Base-by-base conservation (phyloP, 2,329 filamentous ascomycete species). In the Penicillium polonicum region DNA sequence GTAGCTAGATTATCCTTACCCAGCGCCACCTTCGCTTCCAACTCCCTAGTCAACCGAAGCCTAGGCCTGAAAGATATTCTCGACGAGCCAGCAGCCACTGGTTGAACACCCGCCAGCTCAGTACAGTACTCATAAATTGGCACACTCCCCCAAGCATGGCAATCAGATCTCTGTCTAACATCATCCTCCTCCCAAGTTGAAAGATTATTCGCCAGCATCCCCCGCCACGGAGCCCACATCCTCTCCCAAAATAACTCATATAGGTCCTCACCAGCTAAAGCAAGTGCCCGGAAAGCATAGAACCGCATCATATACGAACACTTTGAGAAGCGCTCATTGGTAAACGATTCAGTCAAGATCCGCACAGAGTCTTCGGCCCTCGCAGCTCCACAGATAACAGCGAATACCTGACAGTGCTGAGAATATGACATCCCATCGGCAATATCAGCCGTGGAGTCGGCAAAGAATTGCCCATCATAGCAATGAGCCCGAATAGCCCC, bases 161-260 rank as follows among this genome's bases (percentile, higher is more conserved):
- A 79, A 60, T 79, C 77, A 1, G 75, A 78, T 5, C 76, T 70
- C 58, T 77, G 74, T 3, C 72, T 64, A 5, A 79, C 76, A 55
- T 75, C 71, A 49, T 79, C 76, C 52, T 79, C 76, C 43, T 74
- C 72, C 76, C 76, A 78, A 3, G 76, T 79, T 0, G 75, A 69
- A 10, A 79, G 52, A 50, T 76, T 74, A 53, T 73, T 68, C 1
- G 64, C 64, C 4, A 79, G 59, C 72, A 76, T 76, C 12, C 55
- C 45, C n/a, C 73, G 64, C 70, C 74, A 79, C 0, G 76, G 76
- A n/a, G 65, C 57, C 67, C 70, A 74, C 38, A 73, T 63, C 0
- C 27, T 19, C 0, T 61, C 27, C 70, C 74, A 78, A 33, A 70
- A 67, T 0, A 48, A 41, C 13, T 78, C 70, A 27, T 78, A 78